A percentile compares a stretch with the other conserved stretches of the same genome.
phyloP scores from a whole-genome alignment of 305 asterid species.

The Stenogyne calaminthoides region DNA sequence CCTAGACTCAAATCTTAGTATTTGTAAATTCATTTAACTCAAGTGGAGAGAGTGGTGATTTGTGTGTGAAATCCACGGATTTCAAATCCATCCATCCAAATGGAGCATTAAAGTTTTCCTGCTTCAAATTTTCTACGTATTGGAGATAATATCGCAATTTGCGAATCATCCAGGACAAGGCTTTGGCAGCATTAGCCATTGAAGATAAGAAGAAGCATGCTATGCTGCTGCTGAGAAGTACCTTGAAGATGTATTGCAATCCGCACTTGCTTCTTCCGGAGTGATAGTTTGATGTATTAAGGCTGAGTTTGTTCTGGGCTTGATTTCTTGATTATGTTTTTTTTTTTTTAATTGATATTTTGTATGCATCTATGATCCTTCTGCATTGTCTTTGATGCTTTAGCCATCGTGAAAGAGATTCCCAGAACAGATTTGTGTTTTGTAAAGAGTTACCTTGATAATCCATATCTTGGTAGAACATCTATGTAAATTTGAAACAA shows the following conservation, averaged over 20 bases:
- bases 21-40: too few relatives aligned
- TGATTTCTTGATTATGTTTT: conserved; percentile 4
- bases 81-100: too few relatives aligned
- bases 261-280: conserved; percentile 83
- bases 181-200: conserved; percentile 91
- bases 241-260: too few relatives aligned
- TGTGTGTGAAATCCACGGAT: too few relatives aligned
- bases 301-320: conserved; percentile 17
- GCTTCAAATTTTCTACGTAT: conserved; percentile 13
- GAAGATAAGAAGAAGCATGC: conserved; percentile 96
- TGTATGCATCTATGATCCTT: conserved; percentile 4
- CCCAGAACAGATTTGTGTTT: neutral
- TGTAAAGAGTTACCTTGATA: conserved; percentile 15
- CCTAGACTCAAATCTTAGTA: too few relatives aligned
- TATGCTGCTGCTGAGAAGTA: conserved; percentile 93
- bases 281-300: conserved; percentile 34
- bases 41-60: too few relatives aligned
- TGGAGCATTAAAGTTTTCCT: neutral
- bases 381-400: too few relatives aligned
- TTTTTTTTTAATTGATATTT: conserved; percentile 6
- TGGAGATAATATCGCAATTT: conserved; percentile 5
- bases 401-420: neutral
- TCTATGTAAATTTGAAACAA: conserved; percentile 14
- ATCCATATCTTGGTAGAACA: neutral
- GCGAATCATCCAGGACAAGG: conserved; percentile 70